Evolutionary conservation across 75 land plant species (phyloP), one percentile per base, ranked within the genome.

Genomic region (Pinus tabuliformis): DNA sequence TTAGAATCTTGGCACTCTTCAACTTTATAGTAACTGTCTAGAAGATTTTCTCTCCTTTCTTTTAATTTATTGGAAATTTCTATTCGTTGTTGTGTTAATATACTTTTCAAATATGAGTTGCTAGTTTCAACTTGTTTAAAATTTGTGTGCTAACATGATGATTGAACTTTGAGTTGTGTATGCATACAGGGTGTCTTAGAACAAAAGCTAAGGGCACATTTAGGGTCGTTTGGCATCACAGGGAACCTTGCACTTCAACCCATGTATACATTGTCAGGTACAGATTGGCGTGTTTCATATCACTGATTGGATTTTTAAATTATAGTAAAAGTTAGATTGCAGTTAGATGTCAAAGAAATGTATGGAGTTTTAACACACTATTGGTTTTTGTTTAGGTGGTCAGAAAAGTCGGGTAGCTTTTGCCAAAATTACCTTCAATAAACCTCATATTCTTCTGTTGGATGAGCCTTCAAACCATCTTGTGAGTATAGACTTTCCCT

Each of bases 381-480:
- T 21, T n/a, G 22, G 37, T 76, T n/a, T 62, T 80, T 57, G 64
- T 62, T 58, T 86, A 97, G 99, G 99, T 82, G 99, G 99, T 77
- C 99, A 97, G 74, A 97, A 97, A 77, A 97, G 99, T 75, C 88
- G 99, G 77, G 99, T 97, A 52, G 99, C 99, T 58, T 97, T 97
- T 88, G 93, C 99, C 61, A 97, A 97, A 85, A 97, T 97, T 70
- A 97, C 99, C 5, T 97, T 97, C 77, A 94, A 95, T 81, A 97
- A 95, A 64, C 99, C 99, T 33, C 99, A 97, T 73, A 86, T 97
- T 62, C 87, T 97, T 80, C 77, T 97, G 39, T 91, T 97, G 80
- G 99, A 97, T 83, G 99, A 97, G 78, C 99, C 99, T 76, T 97
- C 99, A 59, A 97, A 97, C 77, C 99, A 97, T 92, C 89, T 97